phyloP scores from a whole-genome alignment of 2,329 filamentous ascomycete genomes.

The Coniochaeta ligniaria region DNA sequence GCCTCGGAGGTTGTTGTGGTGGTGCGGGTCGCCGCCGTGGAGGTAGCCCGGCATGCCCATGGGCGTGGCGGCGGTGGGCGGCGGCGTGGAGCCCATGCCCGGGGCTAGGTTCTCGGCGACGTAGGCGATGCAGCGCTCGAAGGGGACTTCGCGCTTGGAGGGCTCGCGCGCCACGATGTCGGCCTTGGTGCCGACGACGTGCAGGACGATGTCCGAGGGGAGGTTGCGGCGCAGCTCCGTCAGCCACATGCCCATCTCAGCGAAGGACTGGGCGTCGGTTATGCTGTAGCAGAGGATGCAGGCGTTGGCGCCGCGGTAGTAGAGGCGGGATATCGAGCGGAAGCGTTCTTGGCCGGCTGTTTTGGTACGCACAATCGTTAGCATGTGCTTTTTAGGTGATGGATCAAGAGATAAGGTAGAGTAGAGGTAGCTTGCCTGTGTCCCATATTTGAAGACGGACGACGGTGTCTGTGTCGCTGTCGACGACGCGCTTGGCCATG shows the following conservation, averaged over 20 bases:
- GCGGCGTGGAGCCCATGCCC: constrained; percentile 57
- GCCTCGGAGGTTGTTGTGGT: neutral
- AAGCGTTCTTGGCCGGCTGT: constrained; percentile 87
- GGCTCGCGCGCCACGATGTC: constrained; percentile 87
- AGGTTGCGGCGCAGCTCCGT: constrained; percentile 76
- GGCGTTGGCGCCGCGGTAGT: constrained; percentile 92
- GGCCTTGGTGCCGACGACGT: constrained; percentile 91
- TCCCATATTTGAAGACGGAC: constrained; percentile 97
- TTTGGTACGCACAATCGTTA: constrained; percentile 14
- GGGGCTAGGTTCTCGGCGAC: constrained; percentile 87
- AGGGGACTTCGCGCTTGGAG: constrained; percentile 72
- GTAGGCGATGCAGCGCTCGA: constrained; percentile 93
- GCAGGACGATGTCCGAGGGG: constrained; percentile 71
- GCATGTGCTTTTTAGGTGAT: neutral
- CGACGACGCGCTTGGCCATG: constrained; percentile 71
- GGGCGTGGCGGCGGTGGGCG: constrained; percentile 45
- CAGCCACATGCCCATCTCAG: constrained; percentile 90
- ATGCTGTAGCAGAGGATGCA: constrained; percentile 94
- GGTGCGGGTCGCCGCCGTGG: neutral
- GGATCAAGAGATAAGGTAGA: neutral
- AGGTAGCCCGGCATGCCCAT: constrained; percentile 15
- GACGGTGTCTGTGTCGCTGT: constrained; percentile 76
- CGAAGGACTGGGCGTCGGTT: constrained; percentile 76
- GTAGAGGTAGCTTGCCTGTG: constrained; percentile 48
- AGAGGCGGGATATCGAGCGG: constrained; percentile 86